Evolutionary conservation across 805 yeast species (phyloP).

Genomic region (Candida awuae): DNA sequence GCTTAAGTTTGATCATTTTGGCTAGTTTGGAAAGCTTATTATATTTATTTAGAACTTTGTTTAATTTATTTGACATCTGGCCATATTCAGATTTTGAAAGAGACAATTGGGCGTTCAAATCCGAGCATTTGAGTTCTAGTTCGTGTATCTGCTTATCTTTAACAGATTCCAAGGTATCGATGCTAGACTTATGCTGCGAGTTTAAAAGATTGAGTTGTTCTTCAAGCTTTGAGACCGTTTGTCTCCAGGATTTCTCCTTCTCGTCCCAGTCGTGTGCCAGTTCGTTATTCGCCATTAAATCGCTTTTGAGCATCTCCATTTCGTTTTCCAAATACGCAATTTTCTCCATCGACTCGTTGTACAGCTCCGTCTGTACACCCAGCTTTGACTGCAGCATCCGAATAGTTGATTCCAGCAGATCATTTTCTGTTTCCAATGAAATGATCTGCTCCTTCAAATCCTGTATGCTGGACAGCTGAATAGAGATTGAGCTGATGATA

Average conservation of each 20-base stretch:
- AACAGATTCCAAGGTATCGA: too few species aligned
- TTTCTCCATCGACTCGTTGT: conserved; percentile 18
- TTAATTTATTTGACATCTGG: not conserved
- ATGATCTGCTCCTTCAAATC: conserved; percentile 9
- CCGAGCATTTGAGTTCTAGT: too few species aligned
- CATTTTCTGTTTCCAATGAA: conserved; percentile 21
- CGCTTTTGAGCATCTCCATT: not conserved
- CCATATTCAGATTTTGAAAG: not conserved
- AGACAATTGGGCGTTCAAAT: too few species aligned
- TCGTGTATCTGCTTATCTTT: too few species aligned
- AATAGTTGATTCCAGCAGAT: conserved; percentile 17
- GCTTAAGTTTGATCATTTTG: conserved; percentile 15
- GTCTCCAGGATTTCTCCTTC: conserved; percentile 1
- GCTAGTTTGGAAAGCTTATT: conserved; percentile 18
- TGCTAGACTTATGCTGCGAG: too few species aligned
- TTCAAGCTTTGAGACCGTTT: not conserved
- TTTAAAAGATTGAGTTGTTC: too few species aligned
- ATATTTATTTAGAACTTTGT: conserved; percentile 3
- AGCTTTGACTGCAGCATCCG: conserved; percentile 14
- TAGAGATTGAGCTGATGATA: not conserved
- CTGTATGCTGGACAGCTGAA: not conserved
- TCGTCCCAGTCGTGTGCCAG: not conserved
- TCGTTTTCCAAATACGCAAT: conserved; percentile 23
- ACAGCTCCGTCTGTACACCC: conserved; percentile 10
- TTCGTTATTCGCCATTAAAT: not conserved